Base-by-base conservation (phyloP, 306 rosid species). In the Cicer yamashitae region DNA sequence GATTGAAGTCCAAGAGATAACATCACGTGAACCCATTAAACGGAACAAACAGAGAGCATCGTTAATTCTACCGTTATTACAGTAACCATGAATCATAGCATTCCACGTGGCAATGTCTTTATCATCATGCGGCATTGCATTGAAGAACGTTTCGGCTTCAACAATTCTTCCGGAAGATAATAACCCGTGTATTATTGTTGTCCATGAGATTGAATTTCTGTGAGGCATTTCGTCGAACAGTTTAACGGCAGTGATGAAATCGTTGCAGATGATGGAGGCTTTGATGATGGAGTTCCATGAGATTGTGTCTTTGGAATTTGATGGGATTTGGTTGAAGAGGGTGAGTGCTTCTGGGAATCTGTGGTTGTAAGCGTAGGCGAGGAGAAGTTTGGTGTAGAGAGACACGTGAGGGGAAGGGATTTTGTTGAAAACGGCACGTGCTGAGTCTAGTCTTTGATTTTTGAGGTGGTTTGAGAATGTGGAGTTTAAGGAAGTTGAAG, bases 101-200 rank as follows among this genome's bases (percentile, higher is more conserved):
- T 93, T 91, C 98, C 98, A 91, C 0, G 91, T 85, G 1, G 91
- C 90, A 40, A 82, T 79, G 25, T 93, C 98, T 79, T 79, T 87
- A 46, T 59, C 70, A 25, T 11, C 1, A 38, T 52, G 7, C 0
- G 96, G 89, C 98, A 93, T 91, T 75, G 58, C 77, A 43, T 13
- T 30, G 76, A 91, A 91, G 83, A 93, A 83, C 3, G 47, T 14
- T 78, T 88, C 96, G 5, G 97, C 97, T 10, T 78, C 69, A 62
- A 75, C 84, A 8, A 93, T 84, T 18, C 71, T 84, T n/a, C 98
- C 94, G 11, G 82, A 44, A 41, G 77, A 84, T 71, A 89, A 83
- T 34, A 78, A 75, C 68, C 94, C 96, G 58, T 84, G 78, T 4
- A 89, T 37, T 11, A 89, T 77, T 6, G 88, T 91, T 53, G 94